These are phyloP conservation scores for Salvia miltiorrhiza DNA, from an alignment of 257 asterid species.

Conservation along the genomic window DNA sequence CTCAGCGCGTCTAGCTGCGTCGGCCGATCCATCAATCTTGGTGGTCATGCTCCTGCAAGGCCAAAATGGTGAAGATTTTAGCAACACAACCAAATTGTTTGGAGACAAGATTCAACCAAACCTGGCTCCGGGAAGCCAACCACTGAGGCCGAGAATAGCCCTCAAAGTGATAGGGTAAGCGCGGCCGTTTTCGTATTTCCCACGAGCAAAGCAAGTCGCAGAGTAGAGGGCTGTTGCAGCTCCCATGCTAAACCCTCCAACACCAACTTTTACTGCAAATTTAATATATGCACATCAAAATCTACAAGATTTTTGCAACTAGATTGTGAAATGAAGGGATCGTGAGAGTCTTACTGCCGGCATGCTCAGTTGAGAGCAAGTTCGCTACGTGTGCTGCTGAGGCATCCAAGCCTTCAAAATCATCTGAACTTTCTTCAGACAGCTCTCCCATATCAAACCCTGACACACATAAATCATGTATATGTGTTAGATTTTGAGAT, in stretches of 20 bases:
- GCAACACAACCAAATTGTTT: not conserved
- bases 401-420: conserved; percentile 88
- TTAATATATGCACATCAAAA: too few species aligned
- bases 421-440: conserved; percentile 87
- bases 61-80: conserved; percentile 1
- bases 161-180: conserved; percentile 69
- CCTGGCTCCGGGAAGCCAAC: conserved; percentile 99
- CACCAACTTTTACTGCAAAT: conserved; percentile 83
- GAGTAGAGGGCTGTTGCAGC: conserved; percentile 90
- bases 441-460: conserved; percentile 98
- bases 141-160: conserved; percentile 80
- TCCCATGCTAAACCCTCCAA: conserved; percentile 99
- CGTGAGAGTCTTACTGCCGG: conserved; percentile 64
- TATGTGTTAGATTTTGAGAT: not conserved
- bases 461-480: conserved; percentile 25
- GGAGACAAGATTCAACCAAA: too few species aligned
- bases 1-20: conserved; percentile 77
- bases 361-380: conserved; percentile 85
- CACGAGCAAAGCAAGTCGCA: conserved; percentile 83
- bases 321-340: conserved; percentile 5
- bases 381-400: conserved; percentile 93
- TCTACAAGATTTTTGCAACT: not conserved
- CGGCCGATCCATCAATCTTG: conserved; percentile 80
- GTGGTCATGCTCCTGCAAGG: conserved; percentile 57
- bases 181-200: conserved; percentile 71